phyloP scores from a whole-genome alignment of 257 asterid species.

The Scutellaria minor region DNA sequence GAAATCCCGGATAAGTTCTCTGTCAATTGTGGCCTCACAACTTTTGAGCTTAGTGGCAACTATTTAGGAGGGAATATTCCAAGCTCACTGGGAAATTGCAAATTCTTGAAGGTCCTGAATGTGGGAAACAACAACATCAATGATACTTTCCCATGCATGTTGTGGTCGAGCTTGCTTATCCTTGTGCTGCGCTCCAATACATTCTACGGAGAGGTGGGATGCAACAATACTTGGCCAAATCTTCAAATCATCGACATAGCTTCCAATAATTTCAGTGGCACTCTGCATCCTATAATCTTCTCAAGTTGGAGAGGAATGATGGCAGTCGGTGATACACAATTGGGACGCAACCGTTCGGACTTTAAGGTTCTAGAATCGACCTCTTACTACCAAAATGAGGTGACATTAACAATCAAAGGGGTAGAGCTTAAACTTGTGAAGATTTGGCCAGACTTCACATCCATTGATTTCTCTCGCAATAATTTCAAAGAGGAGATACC shows the following conservation, averaged over 20 bases:
- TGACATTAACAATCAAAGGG: conserved; percentile 39
- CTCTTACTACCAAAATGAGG: conserved; percentile 38
- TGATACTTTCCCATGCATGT: conserved; percentile 37
- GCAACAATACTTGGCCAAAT: conserved; percentile 26
- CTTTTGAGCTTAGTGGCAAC: too few species aligned
- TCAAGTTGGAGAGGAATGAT: conserved; percentile 30
- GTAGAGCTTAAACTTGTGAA: not conserved
- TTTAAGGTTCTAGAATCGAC: not conserved
- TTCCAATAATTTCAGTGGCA: conserved; percentile 30
- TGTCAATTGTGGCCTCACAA: too few species aligned
- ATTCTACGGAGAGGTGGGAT: conserved; percentile 46
- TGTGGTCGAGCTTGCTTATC: conserved; percentile 46
- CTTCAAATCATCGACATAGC: conserved; percentile 40
- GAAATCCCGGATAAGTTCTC: too few species aligned
- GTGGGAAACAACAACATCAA: conserved; percentile 48
- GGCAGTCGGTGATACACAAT: too few species aligned
- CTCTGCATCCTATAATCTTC: conserved; percentile 5
- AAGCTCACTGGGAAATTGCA: conserved; percentile 43
- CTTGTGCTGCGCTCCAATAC: conserved; percentile 49
- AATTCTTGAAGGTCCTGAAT: conserved; percentile 41
- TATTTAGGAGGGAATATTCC: too few species aligned
- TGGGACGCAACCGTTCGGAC: not conserved
- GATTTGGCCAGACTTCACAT: not conserved
- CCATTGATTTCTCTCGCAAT: not conserved
- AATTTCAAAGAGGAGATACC: not conserved